phyloP scores from a whole-genome alignment of 2,329 filamentous ascomycete genomes.

The Alternaria sp. region DNA sequence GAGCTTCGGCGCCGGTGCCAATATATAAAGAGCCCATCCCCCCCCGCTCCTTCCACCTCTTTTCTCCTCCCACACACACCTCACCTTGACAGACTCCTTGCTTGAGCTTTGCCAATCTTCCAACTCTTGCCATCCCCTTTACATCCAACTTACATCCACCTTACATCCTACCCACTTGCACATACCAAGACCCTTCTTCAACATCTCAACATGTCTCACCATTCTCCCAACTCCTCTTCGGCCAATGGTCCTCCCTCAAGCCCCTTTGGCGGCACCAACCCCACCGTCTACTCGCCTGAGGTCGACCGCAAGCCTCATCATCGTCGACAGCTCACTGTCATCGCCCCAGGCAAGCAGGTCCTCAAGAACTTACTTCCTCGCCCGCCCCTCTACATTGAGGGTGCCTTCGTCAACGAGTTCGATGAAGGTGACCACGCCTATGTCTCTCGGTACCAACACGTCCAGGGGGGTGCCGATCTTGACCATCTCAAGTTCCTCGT shows the following conservation, averaged over 20 bases:
- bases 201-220: constrained; percentile 38
- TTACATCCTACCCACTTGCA: constrained; percentile 10
- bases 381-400: constrained; percentile 23
- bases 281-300: constrained; percentile 43
- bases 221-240: constrained; percentile 36
- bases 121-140: constrained; percentile 13
- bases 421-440: constrained; percentile 27
- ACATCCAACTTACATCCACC: constrained; percentile 26
- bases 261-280: constrained; percentile 41
- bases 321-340: constrained; percentile 26
- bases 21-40: constrained; percentile 24
- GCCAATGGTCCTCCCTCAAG: constrained; percentile 35
- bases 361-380: constrained; percentile 26
- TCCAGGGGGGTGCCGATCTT: constrained; percentile 35
- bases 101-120: constrained; percentile 29
- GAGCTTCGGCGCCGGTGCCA: background rate
- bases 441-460: constrained; percentile 39
- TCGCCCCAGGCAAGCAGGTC: constrained; percentile 18
- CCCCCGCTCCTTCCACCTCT: constrained; percentile 25
- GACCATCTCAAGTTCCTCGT: constrained; percentile 38
- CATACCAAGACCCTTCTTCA: background rate
- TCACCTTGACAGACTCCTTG: constrained; percentile 23
- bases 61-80: constrained; percentile 20
- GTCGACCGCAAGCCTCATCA: constrained; percentile 28
- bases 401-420: constrained; percentile 42